Evolutionary conservation across 805 yeast species (phyloP), one percentile per base, ranked within the genome.

Genomic region (Jamesozyma hellenica): DNA sequence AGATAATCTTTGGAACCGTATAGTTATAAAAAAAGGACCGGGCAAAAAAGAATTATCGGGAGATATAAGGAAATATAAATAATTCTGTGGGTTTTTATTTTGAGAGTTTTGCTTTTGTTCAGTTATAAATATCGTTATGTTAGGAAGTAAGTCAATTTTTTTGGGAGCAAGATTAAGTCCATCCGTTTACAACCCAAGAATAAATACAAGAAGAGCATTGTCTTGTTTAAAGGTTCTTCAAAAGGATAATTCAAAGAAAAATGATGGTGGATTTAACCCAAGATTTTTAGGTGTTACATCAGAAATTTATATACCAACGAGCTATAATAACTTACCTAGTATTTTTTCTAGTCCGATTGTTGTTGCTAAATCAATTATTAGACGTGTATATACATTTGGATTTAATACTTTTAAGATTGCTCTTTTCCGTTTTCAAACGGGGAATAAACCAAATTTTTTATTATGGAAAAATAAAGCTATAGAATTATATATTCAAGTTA

Each of bases 381-480:
- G 86, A 61, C 68, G 84, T 48, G 49, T 77, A 21, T 79, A 79
- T 40, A 62, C 74, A 3, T 69, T 79, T 44, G 84, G 82, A 11
- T 67, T 79, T 51, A 83, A 82, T 56, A 82, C 90, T 15, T 58
- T 67, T n/a, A 72, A 81, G 49, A 62, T 82, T 32, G 87, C 79
- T 8, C 59, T 76, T 36, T 75, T 79, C 51, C 79, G 85, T 29
- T 71, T 75, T 56, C 82, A 81, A 57, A 77, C 87, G 21, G 74
- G 77, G 29, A 55, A 72, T 41, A 81, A 77, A 59, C 84, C 88
- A 26, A 65, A 75, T 32, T 81, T 80, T 48, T 56, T 76, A 16
- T 72, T 77, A 43, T 88, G 95, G 95, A 84, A 83, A 59, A 90
- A 86, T 60, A 71, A 71, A 25, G 94, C 94, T 7, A 77, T 88